Conservation (phyloP, 148 eudicot genomes). For the Rhododendron ferrugineum region DNA sequence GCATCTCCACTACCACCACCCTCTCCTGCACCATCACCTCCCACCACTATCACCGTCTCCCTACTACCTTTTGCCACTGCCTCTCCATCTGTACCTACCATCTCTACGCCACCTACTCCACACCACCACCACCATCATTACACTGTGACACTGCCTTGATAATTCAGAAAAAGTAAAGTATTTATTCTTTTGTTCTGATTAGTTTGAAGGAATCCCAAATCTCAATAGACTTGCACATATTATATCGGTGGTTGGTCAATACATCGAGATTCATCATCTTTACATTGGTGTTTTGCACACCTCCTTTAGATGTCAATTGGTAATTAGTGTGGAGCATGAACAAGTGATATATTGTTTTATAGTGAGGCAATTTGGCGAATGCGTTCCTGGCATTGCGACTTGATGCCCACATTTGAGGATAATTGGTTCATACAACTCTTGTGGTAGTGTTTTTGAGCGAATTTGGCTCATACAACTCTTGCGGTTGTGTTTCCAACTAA, state of each 20-base stretch:
- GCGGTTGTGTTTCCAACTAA: no score
- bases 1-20: background rate
- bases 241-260: background rate
- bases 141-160: background rate
- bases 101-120: background rate
- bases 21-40: background rate
- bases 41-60: background rate
- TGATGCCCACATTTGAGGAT: background rate
- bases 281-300: background rate
- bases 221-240: background rate
- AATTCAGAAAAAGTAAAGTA: background rate
- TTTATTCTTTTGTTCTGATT: background rate
- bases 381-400: background rate
- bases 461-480: background rate
- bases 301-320: no score
- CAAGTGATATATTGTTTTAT: no score
- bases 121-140: background rate
- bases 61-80: background rate
- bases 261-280: background rate
- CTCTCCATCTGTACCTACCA: background rate
- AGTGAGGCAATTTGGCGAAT: background rate
- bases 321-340: no score
- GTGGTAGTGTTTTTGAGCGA: background rate
- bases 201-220: background rate
- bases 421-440: background rate